Evolutionary conservation across 108 stramenopile genomes (phyloP), one percentile per base, ranked within the genome.

Genomic region (Nannochloropsis gaditana): DNA sequence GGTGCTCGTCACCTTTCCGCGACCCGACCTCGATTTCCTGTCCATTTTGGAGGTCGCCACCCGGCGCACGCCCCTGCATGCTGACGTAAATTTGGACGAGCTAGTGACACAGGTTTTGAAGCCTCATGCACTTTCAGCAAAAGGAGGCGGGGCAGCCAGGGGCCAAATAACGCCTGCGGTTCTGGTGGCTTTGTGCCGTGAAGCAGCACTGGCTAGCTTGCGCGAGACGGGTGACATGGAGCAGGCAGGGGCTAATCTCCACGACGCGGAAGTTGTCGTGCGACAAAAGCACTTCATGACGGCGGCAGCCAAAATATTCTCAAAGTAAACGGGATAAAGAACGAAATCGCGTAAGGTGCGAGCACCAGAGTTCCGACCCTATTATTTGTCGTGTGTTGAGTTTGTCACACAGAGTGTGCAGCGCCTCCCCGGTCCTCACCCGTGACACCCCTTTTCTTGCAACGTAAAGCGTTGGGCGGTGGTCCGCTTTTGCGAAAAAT

Each of bases 41-140:
- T 81, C 45, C 41, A 84, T 87, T 45, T 80, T 87, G 59, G 21
- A 80, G 84, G 84, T 87, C n/a, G 45, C 84, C 80, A 84, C 83
- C 19, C 11, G 45, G 11, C 87, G 84, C 80, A 80, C 84, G 80
- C 87, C 87, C 10, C 80, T 84, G 79, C 8, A 9, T 81, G 45
- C 47, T 43, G 84, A 81, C 9, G 44, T 80, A 19, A 50, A 87
- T 44, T 84, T 87, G 31, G 47, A 15, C 45, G 42, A 47, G 73
- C 87, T 87, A n/a, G 82, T 73, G 8, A 82, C 44, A 21, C 17
- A 82, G 8, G 82, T 82, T 15, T 21, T 45, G 19, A 45, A 82
- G 43, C 43, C 45, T 15, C 31, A 31, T 31, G 31, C 31, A 31
- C 31, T 31, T 31, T 31, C 31, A 31, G 31, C 1, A 31, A 31